Base-by-base conservation (phyloP, 164 flowering plant species). In the Macadamia integrifolia region DNA sequence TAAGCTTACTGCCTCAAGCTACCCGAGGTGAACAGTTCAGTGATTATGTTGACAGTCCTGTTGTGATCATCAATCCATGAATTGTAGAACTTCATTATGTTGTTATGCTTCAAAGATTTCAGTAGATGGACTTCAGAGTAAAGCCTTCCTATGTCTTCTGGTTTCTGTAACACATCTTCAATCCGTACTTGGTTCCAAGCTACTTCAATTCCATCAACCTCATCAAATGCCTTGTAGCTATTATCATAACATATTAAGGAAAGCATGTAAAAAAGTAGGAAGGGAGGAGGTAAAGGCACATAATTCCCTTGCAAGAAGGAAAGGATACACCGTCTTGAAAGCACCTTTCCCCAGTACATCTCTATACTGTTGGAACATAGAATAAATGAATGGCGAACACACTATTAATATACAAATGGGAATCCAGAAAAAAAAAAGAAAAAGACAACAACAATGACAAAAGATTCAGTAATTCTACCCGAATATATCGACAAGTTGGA, bases 1-100 rank as follows among this genome's bases (percentile, higher is more conserved):
- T 57, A 15, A 63, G 78, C 90, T 71, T 77, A 88, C 91, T 82
- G 89, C 74, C 89, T 81, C 67, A 88, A 77, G 76, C 84, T 87
- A 13, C 93, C 93, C 14, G 93, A 88, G 59, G 89, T 83, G 77
- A 84, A 86, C 64, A 87, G 74, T 79, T 88, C 93, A 15, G 91
- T 87, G 43, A 88, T 82, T 60, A 87, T 86, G 65, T 88, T 84
- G 11, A 85, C 74, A 9, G 89, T 85, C 75, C 77, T 87, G 48
- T 82, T 85, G 66, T 74, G 69, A 48, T 85, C 81, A 71, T 88
- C 91, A 43, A 85, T 72, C 93, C 93, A 88, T 9, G 89, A 87
- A 69, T 82, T 83, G 61, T 80, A 85, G 64, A 84, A 81, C 76
- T 80, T 84, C 9, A 87, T 82, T 23, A 87, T 82, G 67, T 88